phyloP scores from a whole-genome alignment of 176 grass and related monocot genomes.

The Alloteropsis semialata region DNA sequence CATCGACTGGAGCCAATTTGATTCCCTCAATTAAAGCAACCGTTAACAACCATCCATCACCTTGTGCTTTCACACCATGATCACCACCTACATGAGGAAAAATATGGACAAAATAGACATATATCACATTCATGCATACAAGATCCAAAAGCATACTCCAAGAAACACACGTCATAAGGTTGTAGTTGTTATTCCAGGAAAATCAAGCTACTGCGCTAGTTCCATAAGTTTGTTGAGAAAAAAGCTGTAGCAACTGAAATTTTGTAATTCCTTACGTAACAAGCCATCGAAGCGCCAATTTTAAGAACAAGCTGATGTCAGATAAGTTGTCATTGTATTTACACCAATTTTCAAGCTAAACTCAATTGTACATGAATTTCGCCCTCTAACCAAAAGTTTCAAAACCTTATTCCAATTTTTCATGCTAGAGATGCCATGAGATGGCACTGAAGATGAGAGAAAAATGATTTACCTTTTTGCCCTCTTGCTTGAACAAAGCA shows the following conservation, averaged over 20 bases:
- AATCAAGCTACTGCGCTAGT: neutral
- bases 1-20: constrained; percentile 74
- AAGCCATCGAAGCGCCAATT: neutral
- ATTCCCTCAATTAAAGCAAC: constrained; percentile 83
- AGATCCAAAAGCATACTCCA: constrained; percentile 19
- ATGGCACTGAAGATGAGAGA: neutral
- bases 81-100: constrained; percentile 57
- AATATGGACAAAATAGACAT: constrained; percentile 1
- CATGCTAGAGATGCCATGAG: constrained; percentile 19
- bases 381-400: neutral
- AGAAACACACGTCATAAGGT: neutral
- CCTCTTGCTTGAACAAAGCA: constrained; percentile 68
- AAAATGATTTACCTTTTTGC: constrained; percentile 54
- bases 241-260: neutral
- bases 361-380: neutral
- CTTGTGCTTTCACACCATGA: constrained; percentile 83
- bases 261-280: constrained; percentile 14
- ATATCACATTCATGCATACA: constrained; percentile 22
- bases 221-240: neutral
- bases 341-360: constrained; percentile 12
- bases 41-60: constrained; percentile 90
- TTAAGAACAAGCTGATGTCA: neutral
- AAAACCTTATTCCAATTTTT: neutral
- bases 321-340: neutral
- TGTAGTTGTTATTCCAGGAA: neutral